Evolutionary conservation across 1,284 basidiomycete genomes (phyloP).

Genomic region (Golubevia sp.): DNA sequence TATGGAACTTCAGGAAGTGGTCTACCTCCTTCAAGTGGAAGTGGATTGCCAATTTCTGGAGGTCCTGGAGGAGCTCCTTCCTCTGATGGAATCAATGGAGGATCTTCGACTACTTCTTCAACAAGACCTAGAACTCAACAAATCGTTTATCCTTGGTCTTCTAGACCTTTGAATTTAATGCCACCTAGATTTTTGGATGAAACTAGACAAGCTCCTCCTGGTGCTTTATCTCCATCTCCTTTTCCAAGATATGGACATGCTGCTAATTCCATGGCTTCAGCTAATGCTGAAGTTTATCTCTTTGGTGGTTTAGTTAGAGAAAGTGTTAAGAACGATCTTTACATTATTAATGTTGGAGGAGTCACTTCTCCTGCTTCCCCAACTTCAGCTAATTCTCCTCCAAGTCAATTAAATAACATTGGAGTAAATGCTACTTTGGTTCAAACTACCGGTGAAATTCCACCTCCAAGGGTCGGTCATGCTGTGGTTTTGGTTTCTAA

Average conservation of each 20-base stretch:
- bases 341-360: slow-evolving; percentile 63
- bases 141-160: slow-evolving; percentile 59
- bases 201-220: slow-evolving; percentile 49
- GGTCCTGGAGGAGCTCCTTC: neutral
- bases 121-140: slow-evolving; percentile 11
- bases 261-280: slow-evolving; percentile 77
- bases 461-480: slow-evolving; percentile 89
- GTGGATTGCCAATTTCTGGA: neutral
- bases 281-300: slow-evolving; percentile 86
- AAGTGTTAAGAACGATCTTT: slow-evolving; percentile 88
- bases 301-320: slow-evolving; percentile 97
- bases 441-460: slow-evolving; percentile 82
- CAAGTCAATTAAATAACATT: slow-evolving; percentile 25
- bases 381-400: slow-evolving; percentile 65
- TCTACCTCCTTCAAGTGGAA: slow-evolving; percentile 3
- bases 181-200: slow-evolving; percentile 59
- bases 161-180: slow-evolving; percentile 51
- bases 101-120: neutral
- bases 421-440: slow-evolving; percentile 66
- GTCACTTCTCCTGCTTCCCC: slow-evolving; percentile 77
- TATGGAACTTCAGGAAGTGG: neutral
- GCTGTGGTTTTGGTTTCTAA: slow-evolving; percentile 93
- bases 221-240: slow-evolving; percentile 66
- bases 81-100: neutral
- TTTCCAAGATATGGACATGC: slow-evolving; percentile 98